Conservation (phyloP, 2,329 filamentous ascomycete genomes). For the Didymella glomerata region DNA sequence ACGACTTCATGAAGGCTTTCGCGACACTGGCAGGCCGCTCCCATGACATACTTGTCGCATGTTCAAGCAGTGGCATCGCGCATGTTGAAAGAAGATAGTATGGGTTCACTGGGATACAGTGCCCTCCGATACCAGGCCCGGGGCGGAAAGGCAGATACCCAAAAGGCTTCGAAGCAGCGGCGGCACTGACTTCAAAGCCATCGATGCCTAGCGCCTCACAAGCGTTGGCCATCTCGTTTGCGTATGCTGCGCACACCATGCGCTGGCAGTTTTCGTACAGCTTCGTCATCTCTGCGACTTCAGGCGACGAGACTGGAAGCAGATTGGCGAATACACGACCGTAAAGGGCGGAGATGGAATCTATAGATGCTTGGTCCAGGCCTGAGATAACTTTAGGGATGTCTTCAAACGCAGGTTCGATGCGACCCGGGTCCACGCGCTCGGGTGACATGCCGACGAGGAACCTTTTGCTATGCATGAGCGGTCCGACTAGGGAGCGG, state of each 20-base stretch:
- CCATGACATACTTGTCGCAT: slow-evolving; percentile 35
- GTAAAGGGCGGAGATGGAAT: neutral
- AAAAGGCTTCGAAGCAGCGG: slow-evolving; percentile 56
- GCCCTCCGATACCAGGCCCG: slow-evolving; percentile 62
- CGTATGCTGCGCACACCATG: neutral
- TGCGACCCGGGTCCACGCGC: neutral
- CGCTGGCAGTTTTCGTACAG: neutral
- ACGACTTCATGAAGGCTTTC: neutral
- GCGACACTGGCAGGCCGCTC: neutral
- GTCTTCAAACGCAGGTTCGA: neutral
- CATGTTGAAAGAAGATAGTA: slow-evolving; percentile 62
- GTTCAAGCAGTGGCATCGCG: slow-evolving; percentile 57
- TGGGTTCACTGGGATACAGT: slow-evolving; percentile 66
- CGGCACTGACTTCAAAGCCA: slow-evolving; percentile 60
- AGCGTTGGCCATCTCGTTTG: slow-evolving; percentile 32
- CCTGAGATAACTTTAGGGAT: neutral
- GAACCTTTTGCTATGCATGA: neutral
- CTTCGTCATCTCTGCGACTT: neutral
- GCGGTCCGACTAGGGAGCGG: neutral
- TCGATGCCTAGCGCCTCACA: slow-evolving; percentile 58
- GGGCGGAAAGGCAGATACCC: slow-evolving; percentile 60
- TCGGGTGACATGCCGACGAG: neutral
- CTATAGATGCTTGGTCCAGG: neutral
- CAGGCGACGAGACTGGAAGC: neutral
- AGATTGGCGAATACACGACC: neutral